phyloP scores from a whole-genome alignment of 1,139 yeast genomes.

The Taphrina populina region DNA sequence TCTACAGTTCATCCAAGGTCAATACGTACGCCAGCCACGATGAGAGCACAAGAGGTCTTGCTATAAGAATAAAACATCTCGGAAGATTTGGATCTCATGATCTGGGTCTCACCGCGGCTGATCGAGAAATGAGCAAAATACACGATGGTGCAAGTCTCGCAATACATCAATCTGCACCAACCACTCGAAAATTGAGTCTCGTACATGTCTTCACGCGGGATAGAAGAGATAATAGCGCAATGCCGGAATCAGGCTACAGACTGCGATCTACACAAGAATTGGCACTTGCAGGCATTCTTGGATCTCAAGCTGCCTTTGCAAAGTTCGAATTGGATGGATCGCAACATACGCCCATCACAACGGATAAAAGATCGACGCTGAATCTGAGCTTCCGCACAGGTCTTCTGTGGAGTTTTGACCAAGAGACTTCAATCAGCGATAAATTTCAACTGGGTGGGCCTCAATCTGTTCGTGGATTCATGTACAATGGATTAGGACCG shows the following conservation, averaged over 20 bases:
- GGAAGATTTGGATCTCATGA: constrained; percentile 46
- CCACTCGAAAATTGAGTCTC: constrained; percentile 45
- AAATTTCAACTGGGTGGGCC: constrained; percentile 75
- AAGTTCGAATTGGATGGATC: constrained; percentile 42
- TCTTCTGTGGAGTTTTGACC: constrained; percentile 40
- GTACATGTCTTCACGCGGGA: constrained; percentile 44
- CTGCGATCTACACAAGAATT: constrained; percentile 60
- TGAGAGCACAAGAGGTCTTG: constrained; percentile 22
- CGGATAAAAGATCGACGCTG: constrained; percentile 37
- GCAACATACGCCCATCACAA: constrained; percentile 39
- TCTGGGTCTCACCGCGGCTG: constrained; percentile 60
- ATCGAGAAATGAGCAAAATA: constrained; percentile 59
- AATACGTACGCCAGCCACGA: constrained; percentile 36
- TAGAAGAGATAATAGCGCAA: constrained; percentile 43
- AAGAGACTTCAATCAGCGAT: constrained; percentile 48
- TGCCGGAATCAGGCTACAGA: constrained; percentile 55
- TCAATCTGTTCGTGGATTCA: constrained; percentile 75
- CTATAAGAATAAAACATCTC: constrained; percentile 17
- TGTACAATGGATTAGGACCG: constrained; percentile 82
- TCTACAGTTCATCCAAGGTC: constrained; percentile 14
- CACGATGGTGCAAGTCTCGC: constrained; percentile 43
- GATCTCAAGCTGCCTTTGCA: constrained; percentile 45
- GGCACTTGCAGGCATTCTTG: constrained; percentile 48
- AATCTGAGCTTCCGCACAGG: constrained; percentile 41
- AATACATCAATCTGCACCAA: constrained; percentile 47